Evolutionary conservation across 1,284 basidiomycete species (phyloP), one percentile per base, ranked within the genome.

Genomic region (Pseudozyma hubeiensis): DNA sequence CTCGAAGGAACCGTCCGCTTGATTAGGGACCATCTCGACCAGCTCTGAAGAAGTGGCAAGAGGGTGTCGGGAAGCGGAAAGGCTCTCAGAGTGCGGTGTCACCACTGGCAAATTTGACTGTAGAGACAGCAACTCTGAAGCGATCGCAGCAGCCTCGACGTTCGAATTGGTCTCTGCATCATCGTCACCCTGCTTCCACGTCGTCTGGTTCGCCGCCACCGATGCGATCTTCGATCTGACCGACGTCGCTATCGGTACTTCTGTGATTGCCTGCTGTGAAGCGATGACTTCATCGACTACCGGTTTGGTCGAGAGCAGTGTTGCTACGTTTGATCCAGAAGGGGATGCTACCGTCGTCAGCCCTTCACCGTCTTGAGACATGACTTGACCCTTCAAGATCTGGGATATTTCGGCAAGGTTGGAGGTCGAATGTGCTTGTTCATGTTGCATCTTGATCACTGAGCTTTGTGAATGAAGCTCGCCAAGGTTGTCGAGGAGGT

Each of bases 1-100:
- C 7, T 61, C 46, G 40, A 55, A 16, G 3, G 30, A 39, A 29
- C 39, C 33, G 9, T 65, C 63, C 14, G 39, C 19, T 13, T 39
- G 47, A 13, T 10, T 55, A 3, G 39, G 41, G 29, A 33, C 41
- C n/a, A 17, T 29, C 6, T 39, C 30, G 7, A 31, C 17, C 19
- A 48, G 39, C 35, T 60, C 45, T 17, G 30, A 29, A 2, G 17
- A 14, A 29, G 35, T 29, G 9, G 30, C 31, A 6, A 17, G 1
- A 30, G 43, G 7, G 11, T 30, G 43, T 11, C 35, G 14, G 31
- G 43, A 5, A n/a, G 35, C 11, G 13, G 8, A 7, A 11, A 35
- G 9, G 34, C 50, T 39, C 24, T 44, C 43, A n/a, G 39, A 35
- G 14, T 46, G 53, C 4, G 35, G 19, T 8, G 50, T 17, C 29